These are phyloP conservation scores for Parasitella parasitica DNA, from an alignment of 371 early-diverging fungal species.

Conservation along the genomic window DNA sequence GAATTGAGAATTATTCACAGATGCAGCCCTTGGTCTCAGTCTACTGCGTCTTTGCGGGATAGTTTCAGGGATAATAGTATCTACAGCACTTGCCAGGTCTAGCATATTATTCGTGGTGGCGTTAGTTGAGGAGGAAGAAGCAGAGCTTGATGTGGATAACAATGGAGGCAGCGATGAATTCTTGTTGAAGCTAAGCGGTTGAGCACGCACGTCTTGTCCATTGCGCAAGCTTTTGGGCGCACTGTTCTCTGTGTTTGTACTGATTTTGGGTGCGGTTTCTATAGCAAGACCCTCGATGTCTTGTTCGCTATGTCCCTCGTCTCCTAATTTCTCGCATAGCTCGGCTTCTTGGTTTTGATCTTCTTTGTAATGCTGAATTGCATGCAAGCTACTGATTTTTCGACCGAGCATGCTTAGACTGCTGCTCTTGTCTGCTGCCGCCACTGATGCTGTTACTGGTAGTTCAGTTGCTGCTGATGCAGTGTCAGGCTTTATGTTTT, in stretches of 20 bases:
- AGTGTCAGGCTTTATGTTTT: slow-evolving; percentile 14
- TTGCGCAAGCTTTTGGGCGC: not conserved
- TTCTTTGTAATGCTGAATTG: slow-evolving; percentile 33
- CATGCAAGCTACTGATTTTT: slow-evolving; percentile 38
- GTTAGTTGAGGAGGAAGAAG: not conserved
- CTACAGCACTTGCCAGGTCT: not conserved
- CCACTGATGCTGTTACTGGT: not conserved
- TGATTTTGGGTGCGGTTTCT: not conserved
- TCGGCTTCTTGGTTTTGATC: not conserved
- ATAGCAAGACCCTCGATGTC: slow-evolving; percentile 3
- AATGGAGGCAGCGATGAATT: not conserved
- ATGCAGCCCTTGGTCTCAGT: slow-evolving; percentile 13
- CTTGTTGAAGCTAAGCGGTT: not conserved
- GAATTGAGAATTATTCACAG: slow-evolving; percentile 11
- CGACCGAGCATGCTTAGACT: slow-evolving; percentile 39
- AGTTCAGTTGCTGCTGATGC: slow-evolving; percentile 17
- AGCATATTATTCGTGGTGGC: not conserved
- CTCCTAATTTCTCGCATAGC: not conserved
- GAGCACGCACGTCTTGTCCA: not conserved
- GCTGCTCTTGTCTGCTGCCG: slow-evolving; percentile 4
- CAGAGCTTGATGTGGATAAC: not conserved
- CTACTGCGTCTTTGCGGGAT: not conserved
- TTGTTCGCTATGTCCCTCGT: not conserved
- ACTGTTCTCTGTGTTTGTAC: not conserved
- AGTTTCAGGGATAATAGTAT: not conserved